Evolutionary conservation across 257 asterid species (phyloP).

Genomic region (Salvia splendens): DNA sequence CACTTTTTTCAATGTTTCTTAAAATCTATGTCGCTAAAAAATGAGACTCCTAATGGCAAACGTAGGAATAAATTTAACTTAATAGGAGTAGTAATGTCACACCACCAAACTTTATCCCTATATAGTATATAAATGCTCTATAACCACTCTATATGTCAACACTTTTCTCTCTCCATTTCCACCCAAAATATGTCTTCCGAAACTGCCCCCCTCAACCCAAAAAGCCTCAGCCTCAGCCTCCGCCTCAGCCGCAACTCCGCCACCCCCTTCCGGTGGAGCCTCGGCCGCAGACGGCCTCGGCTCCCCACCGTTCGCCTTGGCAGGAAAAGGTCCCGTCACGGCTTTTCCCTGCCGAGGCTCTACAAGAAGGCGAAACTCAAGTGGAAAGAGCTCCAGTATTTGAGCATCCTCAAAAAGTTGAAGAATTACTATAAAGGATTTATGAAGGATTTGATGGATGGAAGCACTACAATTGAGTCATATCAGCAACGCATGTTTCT

Average conservation of each 20-base stretch:
- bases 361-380: conserved; percentile 50
- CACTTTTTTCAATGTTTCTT: too few species aligned
- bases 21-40: too few species aligned
- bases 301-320: conserved; percentile 65
- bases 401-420: conserved; percentile 48
- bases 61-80: too few species aligned
- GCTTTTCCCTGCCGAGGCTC: conserved; percentile 46
- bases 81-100: not conserved
- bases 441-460: conserved; percentile 48
- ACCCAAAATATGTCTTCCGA: conserved; percentile 41
- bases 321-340: conserved; percentile 47
- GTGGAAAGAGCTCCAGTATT: conserved; percentile 46
- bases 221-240: conserved; percentile 24
- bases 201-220: conserved; percentile 20
- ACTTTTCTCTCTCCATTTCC: not conserved
- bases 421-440: conserved; percentile 44
- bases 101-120: not conserved
- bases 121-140: not conserved
- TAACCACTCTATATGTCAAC: conserved; percentile 23
- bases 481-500: conserved; percentile 61
- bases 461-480: conserved; percentile 46
- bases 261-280: conserved; percentile 42
- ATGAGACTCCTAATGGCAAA: too few species aligned
- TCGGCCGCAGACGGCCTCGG: conserved; percentile 47
- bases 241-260: conserved; percentile 15